A percentile compares a stretch with the other conserved stretches of the same genome.
Conservation (phyloP, 2,329 filamentous ascomycete species). For the Thermomyces lanuginosus region DNA sequence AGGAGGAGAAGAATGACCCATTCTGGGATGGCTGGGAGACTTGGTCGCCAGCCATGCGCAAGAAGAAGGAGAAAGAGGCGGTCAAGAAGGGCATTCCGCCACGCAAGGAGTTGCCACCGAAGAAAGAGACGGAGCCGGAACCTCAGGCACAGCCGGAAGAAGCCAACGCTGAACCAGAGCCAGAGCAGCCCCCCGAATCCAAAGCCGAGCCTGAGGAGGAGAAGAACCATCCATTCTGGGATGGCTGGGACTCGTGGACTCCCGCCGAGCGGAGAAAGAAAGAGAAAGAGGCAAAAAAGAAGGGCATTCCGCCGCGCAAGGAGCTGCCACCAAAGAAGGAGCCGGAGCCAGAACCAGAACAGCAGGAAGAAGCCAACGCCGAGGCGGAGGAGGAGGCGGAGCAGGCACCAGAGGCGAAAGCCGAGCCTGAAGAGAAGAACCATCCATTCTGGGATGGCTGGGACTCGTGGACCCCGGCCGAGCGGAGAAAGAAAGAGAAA, state of each 20-base stretch:
- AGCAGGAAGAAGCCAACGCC: slow-evolving; percentile 9
- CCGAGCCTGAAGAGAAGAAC: too few species aligned
- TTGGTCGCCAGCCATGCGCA: slow-evolving; percentile 2
- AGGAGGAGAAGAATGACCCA: slow-evolving; percentile 6
- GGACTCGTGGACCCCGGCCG: neutral
- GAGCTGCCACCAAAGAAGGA: slow-evolving; percentile 3
- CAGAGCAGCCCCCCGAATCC: slow-evolving; percentile 7
- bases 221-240: slow-evolving; percentile 2
- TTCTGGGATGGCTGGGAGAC: slow-evolving; percentile 5
- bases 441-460: slow-evolving; percentile 6
- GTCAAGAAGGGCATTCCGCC: slow-evolving; percentile 4
- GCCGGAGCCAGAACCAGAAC: slow-evolving; percentile 4
- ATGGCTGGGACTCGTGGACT: slow-evolving; percentile 2
- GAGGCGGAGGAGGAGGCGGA: slow-evolving; percentile 1
- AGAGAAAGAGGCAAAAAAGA: slow-evolving; percentile 3
- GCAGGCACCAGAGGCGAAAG: too few species aligned
- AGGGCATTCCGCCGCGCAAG: slow-evolving; percentile 3
- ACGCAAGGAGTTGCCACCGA: slow-evolving; percentile 1
- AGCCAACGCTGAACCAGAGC: slow-evolving; percentile 12
- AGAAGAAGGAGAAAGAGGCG: slow-evolving; percentile 5
- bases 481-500: slow-evolving; percentile 4
- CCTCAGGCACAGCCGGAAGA: slow-evolving; percentile 16
- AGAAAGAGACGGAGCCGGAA: slow-evolving; percentile 24
- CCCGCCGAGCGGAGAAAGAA: slow-evolving; percentile 1
- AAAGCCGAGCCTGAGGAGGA: slow-evolving; percentile 12